Conservation (phyloP, 345 rosid species). For the Noccaea caerulescens region DNA sequence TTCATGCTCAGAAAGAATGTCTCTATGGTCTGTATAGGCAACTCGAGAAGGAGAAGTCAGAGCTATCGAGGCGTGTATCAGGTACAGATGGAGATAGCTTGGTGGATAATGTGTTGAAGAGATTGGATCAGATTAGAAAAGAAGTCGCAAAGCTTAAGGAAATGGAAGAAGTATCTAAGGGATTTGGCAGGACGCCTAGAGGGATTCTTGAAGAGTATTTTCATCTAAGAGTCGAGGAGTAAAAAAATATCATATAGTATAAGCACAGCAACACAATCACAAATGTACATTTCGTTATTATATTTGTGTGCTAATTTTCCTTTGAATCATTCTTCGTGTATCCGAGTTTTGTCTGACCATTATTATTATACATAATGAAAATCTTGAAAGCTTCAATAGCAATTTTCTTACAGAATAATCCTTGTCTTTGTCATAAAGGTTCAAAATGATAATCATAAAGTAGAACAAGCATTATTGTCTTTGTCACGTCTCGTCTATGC, state of each 20-base stretch:
- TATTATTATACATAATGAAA: conserved; percentile 5
- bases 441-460: conserved; percentile 15
- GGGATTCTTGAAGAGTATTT: conserved; percentile 57
- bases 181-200: conserved; percentile 71
- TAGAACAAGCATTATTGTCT: neutral
- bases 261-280: neutral
- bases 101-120: conserved; percentile 47
- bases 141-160: conserved; percentile 62
- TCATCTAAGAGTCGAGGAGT: conserved; percentile 50
- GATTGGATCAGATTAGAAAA: conserved; percentile 61
- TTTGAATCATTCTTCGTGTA: conserved; percentile 5
- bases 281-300: conserved; percentile 20
- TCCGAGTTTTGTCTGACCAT: conserved; percentile 5
- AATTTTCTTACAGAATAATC: conserved; percentile 2
- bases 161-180: conserved; percentile 75
- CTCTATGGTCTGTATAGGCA: conserved; percentile 63
- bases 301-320: conserved; percentile 15
- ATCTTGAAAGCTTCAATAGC: conserved; percentile 3
- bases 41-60: conserved; percentile 69
- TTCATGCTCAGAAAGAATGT: conserved; percentile 61
- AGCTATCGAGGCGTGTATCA: conserved; percentile 41
- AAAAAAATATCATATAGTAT: conserved; percentile 9
- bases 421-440: no score
- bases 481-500: conserved; percentile 22
- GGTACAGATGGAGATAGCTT: conserved; percentile 45